Conservation (phyloP, 495 filamentous ascomycete genomes). For the Aspergillus wentii region DNA sequence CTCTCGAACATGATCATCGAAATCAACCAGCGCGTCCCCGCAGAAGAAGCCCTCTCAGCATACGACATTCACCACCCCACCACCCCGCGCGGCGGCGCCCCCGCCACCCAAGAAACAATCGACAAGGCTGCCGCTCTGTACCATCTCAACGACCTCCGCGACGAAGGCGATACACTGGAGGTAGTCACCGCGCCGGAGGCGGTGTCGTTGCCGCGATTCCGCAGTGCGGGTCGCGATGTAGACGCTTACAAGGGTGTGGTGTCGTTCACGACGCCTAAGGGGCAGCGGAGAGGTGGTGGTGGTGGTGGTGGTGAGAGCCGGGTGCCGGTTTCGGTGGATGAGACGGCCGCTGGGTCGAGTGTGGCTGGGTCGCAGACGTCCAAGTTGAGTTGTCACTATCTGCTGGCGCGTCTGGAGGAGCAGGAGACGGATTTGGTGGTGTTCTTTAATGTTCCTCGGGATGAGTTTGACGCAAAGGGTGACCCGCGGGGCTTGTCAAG, state of each 20-base stretch:
- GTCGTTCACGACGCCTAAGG: constrained; percentile 19
- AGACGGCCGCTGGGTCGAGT: constrained; percentile 13
- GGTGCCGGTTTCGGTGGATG: constrained; percentile 3
- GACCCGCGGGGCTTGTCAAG: constrained; percentile 36
- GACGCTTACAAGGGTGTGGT: constrained; percentile 29
- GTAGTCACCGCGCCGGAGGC: constrained; percentile 41
- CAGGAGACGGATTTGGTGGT: constrained; percentile 82
- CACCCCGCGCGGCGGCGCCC: constrained; percentile 21
- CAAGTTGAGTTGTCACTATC: constrained; percentile 27
- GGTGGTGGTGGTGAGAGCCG: constrained; percentile 5
- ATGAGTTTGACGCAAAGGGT: constrained; percentile 52
- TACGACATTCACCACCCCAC: constrained; percentile 15
- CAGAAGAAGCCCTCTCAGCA: constrained; percentile 29
- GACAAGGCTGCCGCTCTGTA: constrained; percentile 59
- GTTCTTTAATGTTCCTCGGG: constrained; percentile 84
- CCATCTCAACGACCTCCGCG: constrained; percentile 76
- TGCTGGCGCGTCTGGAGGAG: constrained; percentile 65
- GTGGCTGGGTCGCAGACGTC: constrained; percentile 13
- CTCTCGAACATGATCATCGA: constrained; percentile 82
- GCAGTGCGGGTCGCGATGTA: constrained; percentile 3
- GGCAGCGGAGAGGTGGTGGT: constrained; percentile 1
- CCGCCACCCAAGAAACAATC: constrained; percentile 37
- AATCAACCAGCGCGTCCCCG: constrained; percentile 66
- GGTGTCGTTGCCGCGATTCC: constrained; percentile 22
- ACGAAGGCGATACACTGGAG: constrained; percentile 50